Evolutionary conservation across 164 flowering plant species (phyloP).

Genomic region (Magnolia sinica): DNA sequence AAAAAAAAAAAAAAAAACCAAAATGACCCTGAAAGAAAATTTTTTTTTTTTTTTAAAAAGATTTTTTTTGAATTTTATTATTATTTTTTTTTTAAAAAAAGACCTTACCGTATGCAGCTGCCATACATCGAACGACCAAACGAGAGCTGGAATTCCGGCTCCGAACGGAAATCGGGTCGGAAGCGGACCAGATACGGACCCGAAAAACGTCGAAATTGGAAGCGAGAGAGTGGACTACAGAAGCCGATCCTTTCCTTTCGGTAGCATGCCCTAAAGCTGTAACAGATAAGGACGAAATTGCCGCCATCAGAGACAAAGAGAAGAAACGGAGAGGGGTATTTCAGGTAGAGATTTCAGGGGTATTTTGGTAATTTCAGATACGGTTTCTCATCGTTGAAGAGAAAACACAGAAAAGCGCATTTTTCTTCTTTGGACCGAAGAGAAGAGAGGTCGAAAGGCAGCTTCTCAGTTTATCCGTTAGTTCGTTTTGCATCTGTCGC

Average conservation of each 20-base stretch:
- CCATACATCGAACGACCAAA: conserved; percentile 30
- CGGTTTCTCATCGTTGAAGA: conserved; percentile 3
- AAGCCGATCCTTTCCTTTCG: conserved; percentile 12
- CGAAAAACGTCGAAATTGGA: conserved; percentile 15
- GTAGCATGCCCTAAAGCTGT: conserved; percentile 25
- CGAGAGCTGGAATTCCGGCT: conserved; percentile 22
- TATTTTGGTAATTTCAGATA: not conserved
- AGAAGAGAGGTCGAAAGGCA: not conserved
- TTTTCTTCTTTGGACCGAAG: not conserved
- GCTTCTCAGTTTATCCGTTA: not conserved
- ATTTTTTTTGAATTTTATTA: not conserved
- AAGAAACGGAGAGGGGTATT: not conserved
- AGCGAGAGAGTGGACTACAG: conserved; percentile 9
- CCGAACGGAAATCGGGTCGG: conserved; percentile 15
- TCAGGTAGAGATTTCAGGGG: not conserved
- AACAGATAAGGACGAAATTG: conserved; percentile 31
- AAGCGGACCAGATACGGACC: conserved; percentile 9
- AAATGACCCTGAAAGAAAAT: not conserved
- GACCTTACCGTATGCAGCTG: conserved; percentile 25
- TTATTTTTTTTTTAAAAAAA: not conserved
- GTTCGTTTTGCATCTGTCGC: not conserved
- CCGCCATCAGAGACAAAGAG: conserved; percentile 26
- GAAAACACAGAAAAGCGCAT: conserved; percentile 1
- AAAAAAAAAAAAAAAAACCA: not conserved
- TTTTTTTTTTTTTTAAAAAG: too few relatives aligned